phyloP scores from a whole-genome alignment of 139 green algal genomes.

The Klebsormidium nitens region DNA sequence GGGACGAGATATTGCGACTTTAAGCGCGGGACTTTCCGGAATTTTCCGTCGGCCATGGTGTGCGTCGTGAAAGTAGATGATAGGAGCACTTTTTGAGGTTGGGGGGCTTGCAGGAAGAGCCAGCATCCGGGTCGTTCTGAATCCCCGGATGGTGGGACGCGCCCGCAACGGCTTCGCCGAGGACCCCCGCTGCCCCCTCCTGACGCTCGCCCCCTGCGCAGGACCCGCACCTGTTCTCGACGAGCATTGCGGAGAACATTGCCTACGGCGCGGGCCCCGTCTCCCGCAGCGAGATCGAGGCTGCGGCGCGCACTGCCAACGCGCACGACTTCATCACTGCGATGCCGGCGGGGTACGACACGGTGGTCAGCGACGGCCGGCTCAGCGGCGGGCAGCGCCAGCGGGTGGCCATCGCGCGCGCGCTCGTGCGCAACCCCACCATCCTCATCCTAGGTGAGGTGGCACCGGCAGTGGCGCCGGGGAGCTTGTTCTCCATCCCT shows the following conservation, averaged over 20 bases:
- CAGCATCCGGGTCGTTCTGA: too few species aligned
- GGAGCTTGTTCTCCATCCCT: too few species aligned
- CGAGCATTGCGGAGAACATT: slow-evolving; percentile 82
- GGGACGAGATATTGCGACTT: too few species aligned
- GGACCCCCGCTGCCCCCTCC: neutral
- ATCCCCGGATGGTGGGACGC: neutral
- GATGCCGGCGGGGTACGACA: slow-evolving; percentile 58
- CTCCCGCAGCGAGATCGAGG: neutral
- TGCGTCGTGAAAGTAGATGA: too few species aligned
- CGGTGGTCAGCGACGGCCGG: slow-evolving; percentile 45
- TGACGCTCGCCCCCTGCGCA: slow-evolving; percentile 7
- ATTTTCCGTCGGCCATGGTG: too few species aligned
- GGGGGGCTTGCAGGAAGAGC: too few species aligned
- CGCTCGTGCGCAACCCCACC: slow-evolving; percentile 69
- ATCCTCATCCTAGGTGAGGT: slow-evolving; percentile 87
- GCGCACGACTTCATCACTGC: slow-evolving; percentile 64
- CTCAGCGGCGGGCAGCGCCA: slow-evolving; percentile 85
- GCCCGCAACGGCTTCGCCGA: neutral
- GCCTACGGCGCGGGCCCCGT: slow-evolving; percentile 39
- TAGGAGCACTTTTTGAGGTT: too few species aligned
- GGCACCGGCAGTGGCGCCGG: too few species aligned
- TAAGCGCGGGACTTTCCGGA: too few species aligned
- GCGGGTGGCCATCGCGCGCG: slow-evolving; percentile 85
- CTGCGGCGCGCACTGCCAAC: slow-evolving; percentile 49
- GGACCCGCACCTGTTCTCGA: slow-evolving; percentile 69